These are phyloP conservation scores for Oldenlandia corymbosa DNA, from an alignment of 257 asterid species.

Conservation along the genomic window DNA sequence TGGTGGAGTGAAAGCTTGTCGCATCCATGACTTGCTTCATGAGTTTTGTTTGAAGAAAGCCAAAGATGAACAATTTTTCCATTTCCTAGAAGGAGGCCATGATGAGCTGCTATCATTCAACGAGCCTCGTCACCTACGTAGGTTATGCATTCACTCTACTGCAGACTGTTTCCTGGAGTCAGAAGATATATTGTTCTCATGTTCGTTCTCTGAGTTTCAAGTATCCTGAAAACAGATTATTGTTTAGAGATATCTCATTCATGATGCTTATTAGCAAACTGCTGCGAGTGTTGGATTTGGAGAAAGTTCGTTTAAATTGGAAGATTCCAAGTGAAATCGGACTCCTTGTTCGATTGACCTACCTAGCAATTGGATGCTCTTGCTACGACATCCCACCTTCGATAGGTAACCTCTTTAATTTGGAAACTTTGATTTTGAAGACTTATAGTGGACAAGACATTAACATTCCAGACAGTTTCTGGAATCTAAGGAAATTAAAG, in stretches of 20 bases:
- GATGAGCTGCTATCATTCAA: background rate
- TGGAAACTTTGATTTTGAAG: background rate
- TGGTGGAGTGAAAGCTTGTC: conserved; percentile 3
- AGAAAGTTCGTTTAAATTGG: background rate
- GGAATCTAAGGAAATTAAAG: background rate
- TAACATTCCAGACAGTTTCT: background rate
- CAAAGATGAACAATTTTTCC: background rate
- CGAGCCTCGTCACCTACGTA: background rate
- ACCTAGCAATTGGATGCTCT: background rate
- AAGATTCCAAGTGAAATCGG: background rate
- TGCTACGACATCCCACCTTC: background rate
- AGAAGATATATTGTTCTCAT: background rate
- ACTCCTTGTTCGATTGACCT: conserved; percentile 4
- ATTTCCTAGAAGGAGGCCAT: background rate
- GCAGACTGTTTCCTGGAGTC: background rate
- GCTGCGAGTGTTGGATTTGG: background rate
- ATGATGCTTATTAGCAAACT: background rate
- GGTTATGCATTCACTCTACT: background rate
- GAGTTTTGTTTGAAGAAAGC: background rate
- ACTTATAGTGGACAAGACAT: background rate
- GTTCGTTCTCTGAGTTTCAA: background rate
- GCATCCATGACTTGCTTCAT: conserved; percentile 1
- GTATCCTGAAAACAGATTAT: too few relatives aligned
- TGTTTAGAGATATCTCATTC: too few relatives aligned
- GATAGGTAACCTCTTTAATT: background rate